Evolutionary conservation across 495 filamentous ascomycete genomes (phyloP).

Genomic region (Parathielavia hyrcaniae): DNA sequence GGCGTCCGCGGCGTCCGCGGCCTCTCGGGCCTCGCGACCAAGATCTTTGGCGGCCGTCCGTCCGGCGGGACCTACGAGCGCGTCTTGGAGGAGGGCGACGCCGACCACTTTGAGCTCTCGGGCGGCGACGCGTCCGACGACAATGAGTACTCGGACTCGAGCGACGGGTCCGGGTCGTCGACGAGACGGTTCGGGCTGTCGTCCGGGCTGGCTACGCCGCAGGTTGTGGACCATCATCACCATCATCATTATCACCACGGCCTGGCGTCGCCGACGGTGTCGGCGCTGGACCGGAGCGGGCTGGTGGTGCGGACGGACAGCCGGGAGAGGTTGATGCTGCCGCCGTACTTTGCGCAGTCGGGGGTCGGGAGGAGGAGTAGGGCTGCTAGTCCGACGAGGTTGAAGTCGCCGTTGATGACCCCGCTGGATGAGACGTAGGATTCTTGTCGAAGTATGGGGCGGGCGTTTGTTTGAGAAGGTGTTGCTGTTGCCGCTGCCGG

Average conservation of each 20-base stretch:
- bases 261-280: slow-evolving; percentile 38
- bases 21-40: slow-evolving; percentile 49
- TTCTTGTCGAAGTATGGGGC: background rate
- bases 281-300: slow-evolving; percentile 64
- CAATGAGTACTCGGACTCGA: slow-evolving; percentile 51
- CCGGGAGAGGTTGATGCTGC: slow-evolving; percentile 57
- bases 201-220: slow-evolving; percentile 60
- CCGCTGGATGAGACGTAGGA: slow-evolving; percentile 38
- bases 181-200: slow-evolving; percentile 43
- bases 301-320: slow-evolving; percentile 75
- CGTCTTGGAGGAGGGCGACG: slow-evolving; percentile 71
- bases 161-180: slow-evolving; percentile 37
- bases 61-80: slow-evolving; percentile 61
- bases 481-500: background rate
- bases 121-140: slow-evolving; percentile 52
- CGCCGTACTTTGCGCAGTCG: slow-evolving; percentile 40
- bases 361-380: slow-evolving; percentile 53
- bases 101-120: slow-evolving; percentile 63
- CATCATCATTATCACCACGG: slow-evolving; percentile 11
- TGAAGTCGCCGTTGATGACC: slow-evolving; percentile 58
- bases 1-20: slow-evolving; percentile 49
- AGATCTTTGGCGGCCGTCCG: slow-evolving; percentile 50
- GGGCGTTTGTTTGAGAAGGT: background rate
- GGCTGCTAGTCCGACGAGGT: slow-evolving; percentile 56
- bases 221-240: slow-evolving; percentile 30